phyloP scores from a whole-genome alignment of 176 grass and related monocot genomes.

The maize (Zea mays) region Zm-B73-REFERENCE-NAM-5.0 NC_050098.1:9754501-9755000 shows the following conservation, averaged over 20 bases:
- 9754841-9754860: not conserved
- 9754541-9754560: too few species aligned
- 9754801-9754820: not conserved
- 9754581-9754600: too few species aligned
- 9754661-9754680: conserved; percentile 23
- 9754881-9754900: not conserved
- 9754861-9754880: not conserved
- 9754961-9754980: not conserved
- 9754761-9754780: not conserved
- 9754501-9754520: too few species aligned
- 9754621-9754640: conserved; percentile 23
- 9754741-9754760: conserved; percentile 9
- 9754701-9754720: not conserved
- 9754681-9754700: not conserved
- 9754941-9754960: not conserved
- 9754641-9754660: conserved; percentile 24
- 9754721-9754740: conserved; percentile 11
- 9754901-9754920: not conserved
- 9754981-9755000: not conserved
- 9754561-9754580: too few species aligned
- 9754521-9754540: too few species aligned
- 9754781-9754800: not conserved
- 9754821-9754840: not conserved
- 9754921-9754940: not conserved
- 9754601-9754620: not conserved